A percentile compares a stretch with the other conserved stretches of the same genome.
Evolutionary conservation across 345 rosid species (phyloP).

Genomic region (Populus davidiana): DNA sequence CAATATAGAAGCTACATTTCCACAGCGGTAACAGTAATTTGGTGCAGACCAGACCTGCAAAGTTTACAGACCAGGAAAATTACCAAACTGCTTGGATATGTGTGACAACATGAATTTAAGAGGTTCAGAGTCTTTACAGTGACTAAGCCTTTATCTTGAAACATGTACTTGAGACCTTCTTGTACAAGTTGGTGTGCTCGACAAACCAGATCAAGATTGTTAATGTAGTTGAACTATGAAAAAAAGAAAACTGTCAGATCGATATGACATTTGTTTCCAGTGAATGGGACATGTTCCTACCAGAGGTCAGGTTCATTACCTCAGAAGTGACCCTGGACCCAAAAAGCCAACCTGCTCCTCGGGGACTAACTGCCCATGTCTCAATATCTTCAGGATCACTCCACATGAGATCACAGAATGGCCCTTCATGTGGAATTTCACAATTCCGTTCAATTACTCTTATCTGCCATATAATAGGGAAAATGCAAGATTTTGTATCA

Average conservation of each 20-base stretch:
- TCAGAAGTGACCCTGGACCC: conserved; percentile 98
- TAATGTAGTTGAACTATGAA: conserved; percentile 88
- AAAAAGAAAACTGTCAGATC: conserved; percentile 3
- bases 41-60: conserved; percentile 99
- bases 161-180: conserved; percentile 99
- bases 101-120: not conserved
- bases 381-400: conserved; percentile 99
- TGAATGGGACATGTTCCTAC: not conserved
- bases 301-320: conserved; percentile 40
- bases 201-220: conserved; percentile 90
- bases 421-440: conserved; percentile 99
- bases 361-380: conserved; percentile 99
- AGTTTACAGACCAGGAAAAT: conserved; percentile 21
- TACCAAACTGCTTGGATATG: conserved; percentile 14
- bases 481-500: conserved; percentile 7
- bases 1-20: conserved; percentile 98
- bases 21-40: conserved; percentile 98
- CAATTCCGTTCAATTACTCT: conserved; percentile 89
- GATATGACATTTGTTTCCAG: conserved; percentile 4
- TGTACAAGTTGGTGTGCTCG: conserved; percentile 99
- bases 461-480: conserved; percentile 50
- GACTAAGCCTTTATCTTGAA: conserved; percentile 98
- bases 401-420: conserved; percentile 99
- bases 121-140: conserved; percentile 52
- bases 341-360: conserved; percentile 99